phyloP scores from a whole-genome alignment of 2,329 filamentous ascomycete species.

The Fusarium udum region DNA sequence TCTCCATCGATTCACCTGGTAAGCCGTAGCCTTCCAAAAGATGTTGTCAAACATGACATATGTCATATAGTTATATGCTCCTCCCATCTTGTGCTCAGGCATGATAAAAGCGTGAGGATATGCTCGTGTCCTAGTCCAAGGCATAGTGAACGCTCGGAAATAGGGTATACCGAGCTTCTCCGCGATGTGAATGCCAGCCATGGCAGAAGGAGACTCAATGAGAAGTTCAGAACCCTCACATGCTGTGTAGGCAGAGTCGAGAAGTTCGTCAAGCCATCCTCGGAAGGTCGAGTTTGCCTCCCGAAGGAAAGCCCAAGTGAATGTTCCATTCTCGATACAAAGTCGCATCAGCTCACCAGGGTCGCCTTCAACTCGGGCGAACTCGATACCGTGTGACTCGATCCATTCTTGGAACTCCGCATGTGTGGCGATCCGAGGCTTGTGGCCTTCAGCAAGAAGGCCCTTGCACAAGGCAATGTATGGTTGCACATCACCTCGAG shows the following conservation, averaged over 20 bases:
- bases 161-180: slow-evolving; percentile 94
- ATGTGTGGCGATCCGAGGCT: slow-evolving; percentile 88
- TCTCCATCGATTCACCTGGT: slow-evolving; percentile 93
- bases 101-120: slow-evolving; percentile 98
- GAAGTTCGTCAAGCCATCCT: slow-evolving; percentile 91
- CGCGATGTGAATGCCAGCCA: slow-evolving; percentile 97
- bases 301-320: slow-evolving; percentile 88
- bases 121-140: slow-evolving; percentile 93
- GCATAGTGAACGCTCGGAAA: slow-evolving; percentile 98
- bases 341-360: slow-evolving; percentile 94
- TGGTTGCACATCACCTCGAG: slow-evolving; percentile 93
- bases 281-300: slow-evolving; percentile 90
- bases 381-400: slow-evolving; percentile 91
- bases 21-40: slow-evolving; percentile 93
- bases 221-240: slow-evolving; percentile 89
- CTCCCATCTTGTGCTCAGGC: slow-evolving; percentile 92
- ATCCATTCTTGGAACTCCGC: slow-evolving; percentile 90
- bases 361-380: slow-evolving; percentile 87
- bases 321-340: slow-evolving; percentile 97
- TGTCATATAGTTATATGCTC: slow-evolving; percentile 92
- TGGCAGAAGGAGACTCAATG: slow-evolving; percentile 94
- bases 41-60: slow-evolving; percentile 97
- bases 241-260: slow-evolving; percentile 81
- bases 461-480: slow-evolving; percentile 97
- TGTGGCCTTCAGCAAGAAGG: slow-evolving; percentile 86